A percentile compares a stretch with the other conserved stretches of the same genome.
phyloP scores from a whole-genome alignment of 23 red algal genomes.

The Porphyridium purpureum region DNA sequence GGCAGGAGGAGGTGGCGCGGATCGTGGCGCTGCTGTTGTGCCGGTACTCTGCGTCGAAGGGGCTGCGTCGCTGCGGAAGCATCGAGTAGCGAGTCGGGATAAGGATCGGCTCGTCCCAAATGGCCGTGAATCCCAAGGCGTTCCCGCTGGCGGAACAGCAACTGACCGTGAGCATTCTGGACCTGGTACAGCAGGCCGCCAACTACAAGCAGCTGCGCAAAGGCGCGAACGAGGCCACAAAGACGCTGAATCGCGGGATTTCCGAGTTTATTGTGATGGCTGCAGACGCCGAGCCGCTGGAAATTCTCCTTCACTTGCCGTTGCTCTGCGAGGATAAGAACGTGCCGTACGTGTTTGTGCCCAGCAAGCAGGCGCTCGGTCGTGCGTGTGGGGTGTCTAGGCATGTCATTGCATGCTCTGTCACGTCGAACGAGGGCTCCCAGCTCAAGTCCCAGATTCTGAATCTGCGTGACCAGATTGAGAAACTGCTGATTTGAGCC shows the following conservation, averaged over 20 bases:
- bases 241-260: conserved; percentile 87
- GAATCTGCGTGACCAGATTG: conserved; percentile 79
- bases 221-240: conserved; percentile 95
- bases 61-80: too few species aligned
- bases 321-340: conserved; percentile 96
- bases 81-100: too few species aligned
- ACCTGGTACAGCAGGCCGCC: conserved; percentile 84
- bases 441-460: conserved; percentile 50
- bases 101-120: too few species aligned
- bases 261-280: conserved; percentile 91
- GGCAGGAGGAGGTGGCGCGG: too few species aligned
- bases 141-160: conserved; percentile 75
- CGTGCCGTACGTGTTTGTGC: conserved; percentile 96
- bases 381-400: conserved; percentile 86
- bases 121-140: conserved; percentile 58
- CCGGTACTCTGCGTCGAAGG: too few species aligned
- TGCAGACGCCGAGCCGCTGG: conserved; percentile 83
- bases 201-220: conserved; percentile 97
- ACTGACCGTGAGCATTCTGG: conserved; percentile 80
- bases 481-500: conserved; percentile 77
- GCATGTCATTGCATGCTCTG: conserved; percentile 80
- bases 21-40: too few species aligned
- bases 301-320: conserved; percentile 87
- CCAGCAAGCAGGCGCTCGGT: conserved; percentile 74
- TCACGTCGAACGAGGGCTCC: conserved; percentile 48